Conservation (phyloP, 352 stramenopile species). For the Phytophthora melonis region DNA sequence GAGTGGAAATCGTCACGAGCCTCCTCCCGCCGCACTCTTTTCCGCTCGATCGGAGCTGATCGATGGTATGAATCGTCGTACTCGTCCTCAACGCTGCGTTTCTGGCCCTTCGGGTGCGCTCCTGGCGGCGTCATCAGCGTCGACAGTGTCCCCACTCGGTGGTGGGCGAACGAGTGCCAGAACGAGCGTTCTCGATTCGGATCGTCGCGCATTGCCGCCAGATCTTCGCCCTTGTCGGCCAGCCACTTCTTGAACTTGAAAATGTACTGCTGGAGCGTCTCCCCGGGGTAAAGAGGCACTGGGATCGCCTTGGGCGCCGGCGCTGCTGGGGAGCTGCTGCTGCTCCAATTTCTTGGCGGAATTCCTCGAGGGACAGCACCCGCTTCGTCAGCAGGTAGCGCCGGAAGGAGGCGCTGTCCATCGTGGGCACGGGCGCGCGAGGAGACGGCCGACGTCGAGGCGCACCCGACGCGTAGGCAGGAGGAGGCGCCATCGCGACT, state of each 20-base stretch:
- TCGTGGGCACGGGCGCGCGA: neutral
- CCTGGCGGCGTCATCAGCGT: neutral
- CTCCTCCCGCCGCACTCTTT: neutral
- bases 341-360: slow-evolving; percentile 17
- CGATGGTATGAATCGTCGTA: neutral
- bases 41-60: neutral
- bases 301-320: neutral
- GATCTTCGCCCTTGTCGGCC: neutral
- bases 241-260: neutral
- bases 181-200: slow-evolving; percentile 11
- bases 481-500: neutral
- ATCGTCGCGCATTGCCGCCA: neutral
- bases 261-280: neutral
- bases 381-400: slow-evolving; percentile 5
- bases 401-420: neutral
- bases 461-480: neutral
- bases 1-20: neutral
- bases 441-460: neutral
- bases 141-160: neutral
- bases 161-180: slow-evolving; percentile 19
- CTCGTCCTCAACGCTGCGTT: neutral
- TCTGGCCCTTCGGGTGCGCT: neutral
- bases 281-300: neutral
- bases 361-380: neutral
- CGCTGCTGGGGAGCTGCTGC: neutral